Evolutionary conservation across 164 flowering plant species (phyloP), one percentile per base, ranked within the genome.

Genomic region (Nymphaea colorata): DNA sequence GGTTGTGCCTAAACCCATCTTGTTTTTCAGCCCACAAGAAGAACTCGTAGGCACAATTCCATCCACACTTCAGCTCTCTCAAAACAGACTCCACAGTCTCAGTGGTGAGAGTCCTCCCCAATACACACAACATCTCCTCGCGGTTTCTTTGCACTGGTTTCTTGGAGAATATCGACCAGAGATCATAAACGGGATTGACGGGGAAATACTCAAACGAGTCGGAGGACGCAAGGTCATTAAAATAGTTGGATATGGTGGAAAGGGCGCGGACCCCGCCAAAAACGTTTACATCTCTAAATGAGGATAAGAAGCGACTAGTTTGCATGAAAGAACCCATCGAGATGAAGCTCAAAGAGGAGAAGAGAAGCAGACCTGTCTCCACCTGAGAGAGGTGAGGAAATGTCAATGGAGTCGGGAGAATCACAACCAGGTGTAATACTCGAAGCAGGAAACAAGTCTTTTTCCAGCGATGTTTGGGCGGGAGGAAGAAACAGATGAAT

Each of bases 1-100:
- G 79, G 66, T 76, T 85, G 69, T 88, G 93, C 44, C 10, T 70
- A 67, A 75, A 90, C 64, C 85, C 87, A 53, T 59, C 43, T 73
- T 86, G 98, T 3, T 69, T 66, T 12, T 82, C 69, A 5, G 93
- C 95, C 98, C 98, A 93, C 5, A 47, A 66, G 68, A 93, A 93
- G 79, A 90, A 93, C 10, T 57, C 44, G 36, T 66, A 67, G 36
- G 92, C 95, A 12, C 64, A 44, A 70, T 51, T 76, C 96, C 96
- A 93, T 55, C 77, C 80, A 51, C 57, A 51, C 60, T 70, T 76
- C 12, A 90, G 64, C 14, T 75, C 67, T 42, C 66, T 78, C 66
- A 93, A 70, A 42, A 82, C 93, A 3, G 70, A 43, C 69, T 90
- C 91, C 1, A 88, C 95, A 2, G 82, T 77, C n/a, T 75, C 45